Evolutionary conservation across 2,329 filamentous ascomycete genomes (phyloP).

Genomic region (Botrytis galanthina): DNA sequence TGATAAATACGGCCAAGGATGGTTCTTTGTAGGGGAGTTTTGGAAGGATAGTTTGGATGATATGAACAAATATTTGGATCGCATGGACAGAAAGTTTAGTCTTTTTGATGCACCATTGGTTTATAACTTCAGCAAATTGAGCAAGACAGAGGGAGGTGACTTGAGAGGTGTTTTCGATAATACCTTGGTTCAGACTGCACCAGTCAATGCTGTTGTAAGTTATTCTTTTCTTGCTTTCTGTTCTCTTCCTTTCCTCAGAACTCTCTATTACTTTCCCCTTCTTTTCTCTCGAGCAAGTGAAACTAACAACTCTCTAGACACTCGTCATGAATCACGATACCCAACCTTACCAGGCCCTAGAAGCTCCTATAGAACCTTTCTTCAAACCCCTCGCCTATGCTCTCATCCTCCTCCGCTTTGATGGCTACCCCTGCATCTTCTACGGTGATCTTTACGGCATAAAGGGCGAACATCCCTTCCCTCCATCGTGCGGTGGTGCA

Average conservation of each 20-base stretch:
- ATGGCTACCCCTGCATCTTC: conserved; percentile 66
- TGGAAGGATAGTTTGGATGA: conserved; percentile 59
- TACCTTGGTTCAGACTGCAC: conserved; percentile 54
- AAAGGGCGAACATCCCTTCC: conserved; percentile 45
- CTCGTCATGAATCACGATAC: conserved; percentile 74
- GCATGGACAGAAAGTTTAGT: conserved; percentile 56
- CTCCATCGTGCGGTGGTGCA: conserved; percentile 52
- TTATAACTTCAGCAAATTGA: conserved; percentile 63
- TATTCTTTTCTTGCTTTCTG: not conserved
- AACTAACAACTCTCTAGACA: conserved; percentile 44
- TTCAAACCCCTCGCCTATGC: conserved; percentile 73
- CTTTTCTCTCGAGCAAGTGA: too few relatives aligned
- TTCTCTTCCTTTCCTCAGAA: not conserved
- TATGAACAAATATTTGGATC: conserved; percentile 56
- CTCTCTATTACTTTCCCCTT: not conserved
- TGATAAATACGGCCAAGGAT: conserved; percentile 48
- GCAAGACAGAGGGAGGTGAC: conserved; percentile 55
- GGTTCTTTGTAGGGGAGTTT: conserved; percentile 69
- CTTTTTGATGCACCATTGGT: conserved; percentile 69
- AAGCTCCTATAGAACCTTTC: conserved; percentile 59
- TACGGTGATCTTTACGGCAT: conserved; percentile 70
- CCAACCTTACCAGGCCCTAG: conserved; percentile 60
- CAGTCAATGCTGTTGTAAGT: conserved; percentile 56
- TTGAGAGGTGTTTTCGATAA: conserved; percentile 61
- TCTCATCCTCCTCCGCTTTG: conserved; percentile 63